phyloP scores from a whole-genome alignment of 2,329 filamentous ascomycete species.

The Blumeria graminis region DNA sequence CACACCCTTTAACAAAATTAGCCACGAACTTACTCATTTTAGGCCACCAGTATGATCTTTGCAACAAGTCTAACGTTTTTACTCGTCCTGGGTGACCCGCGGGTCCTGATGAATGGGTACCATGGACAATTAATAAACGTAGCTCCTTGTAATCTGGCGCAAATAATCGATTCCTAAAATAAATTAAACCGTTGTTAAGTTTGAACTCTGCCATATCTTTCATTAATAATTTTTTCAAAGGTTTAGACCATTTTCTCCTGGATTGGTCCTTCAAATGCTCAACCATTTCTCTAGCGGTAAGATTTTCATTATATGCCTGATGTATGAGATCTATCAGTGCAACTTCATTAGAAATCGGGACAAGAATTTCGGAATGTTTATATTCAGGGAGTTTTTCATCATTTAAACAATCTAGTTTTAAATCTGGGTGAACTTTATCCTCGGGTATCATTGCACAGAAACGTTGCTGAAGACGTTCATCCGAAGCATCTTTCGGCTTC shows the following conservation, averaged over 20 bases:
- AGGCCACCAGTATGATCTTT: background rate
- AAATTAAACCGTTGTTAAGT: too few relatives aligned
- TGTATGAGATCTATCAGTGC: too few relatives aligned
- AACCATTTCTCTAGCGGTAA: too few relatives aligned
- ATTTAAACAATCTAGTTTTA: too few relatives aligned
- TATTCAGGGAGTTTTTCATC: too few relatives aligned
- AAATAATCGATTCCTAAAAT: too few relatives aligned
- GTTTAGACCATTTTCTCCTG: background rate
- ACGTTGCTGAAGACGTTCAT: slow-evolving; percentile 1
- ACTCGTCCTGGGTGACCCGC: background rate
- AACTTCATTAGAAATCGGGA: too few relatives aligned
- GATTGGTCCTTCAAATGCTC: background rate
- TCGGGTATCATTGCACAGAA: background rate
- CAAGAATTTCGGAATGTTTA: too few relatives aligned
- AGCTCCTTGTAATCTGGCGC: too few relatives aligned
- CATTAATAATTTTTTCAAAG: background rate
- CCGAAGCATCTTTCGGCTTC: background rate
- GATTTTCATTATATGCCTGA: too few relatives aligned
- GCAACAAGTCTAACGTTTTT: background rate
- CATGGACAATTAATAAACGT: background rate
- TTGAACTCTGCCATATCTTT: too few relatives aligned
- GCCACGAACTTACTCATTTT: background rate
- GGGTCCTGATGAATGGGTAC: background rate
- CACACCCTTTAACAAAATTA: background rate
- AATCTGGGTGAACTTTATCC: background rate